Evolutionary conservation across 2,329 filamentous ascomycete genomes (phyloP).

Genomic region (Xylaria sp.): DNA sequence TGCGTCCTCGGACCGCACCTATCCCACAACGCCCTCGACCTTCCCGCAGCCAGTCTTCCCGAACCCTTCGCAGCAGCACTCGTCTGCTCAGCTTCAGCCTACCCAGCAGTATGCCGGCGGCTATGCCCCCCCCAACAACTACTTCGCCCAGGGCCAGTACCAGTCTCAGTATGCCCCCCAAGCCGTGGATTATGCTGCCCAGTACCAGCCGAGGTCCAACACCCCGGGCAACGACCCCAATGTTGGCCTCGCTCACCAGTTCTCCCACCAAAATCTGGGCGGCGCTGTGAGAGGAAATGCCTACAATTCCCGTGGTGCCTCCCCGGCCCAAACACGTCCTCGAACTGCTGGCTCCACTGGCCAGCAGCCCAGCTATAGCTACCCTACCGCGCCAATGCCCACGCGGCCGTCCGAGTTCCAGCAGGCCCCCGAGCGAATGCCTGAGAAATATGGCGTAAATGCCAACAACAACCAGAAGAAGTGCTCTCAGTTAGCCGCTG

Average conservation of each 20-base stretch:
- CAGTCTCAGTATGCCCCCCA: constrained; percentile 51
- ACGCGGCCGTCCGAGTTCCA: constrained; percentile 75
- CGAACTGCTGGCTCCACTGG: constrained; percentile 80
- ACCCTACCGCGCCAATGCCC: constrained; percentile 76
- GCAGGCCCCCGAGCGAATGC: constrained; percentile 84
- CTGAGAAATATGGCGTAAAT: constrained; percentile 76
- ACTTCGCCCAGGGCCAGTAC: constrained; percentile 72
- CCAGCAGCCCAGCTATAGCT: constrained; percentile 69
- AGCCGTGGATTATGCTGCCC: constrained; percentile 46
- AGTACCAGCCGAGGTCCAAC: constrained; percentile 63
- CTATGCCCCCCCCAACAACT: constrained; percentile 61
- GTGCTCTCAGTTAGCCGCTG: constrained; percentile 76
- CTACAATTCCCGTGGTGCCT: constrained; percentile 73
- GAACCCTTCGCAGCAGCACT: constrained; percentile 56
- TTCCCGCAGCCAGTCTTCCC: constrained; percentile 89
- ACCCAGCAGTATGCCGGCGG: constrained; percentile 57
- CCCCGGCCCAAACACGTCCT: constrained; percentile 76
- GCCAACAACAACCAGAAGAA: constrained; percentile 77
- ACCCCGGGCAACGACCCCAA: constrained; percentile 81
- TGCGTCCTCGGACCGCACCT: constrained; percentile 72
- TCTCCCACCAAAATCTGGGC: constrained; percentile 94
- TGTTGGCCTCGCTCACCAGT: constrained; percentile 92
- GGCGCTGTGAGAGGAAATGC: constrained; percentile 74
- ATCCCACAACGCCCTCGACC: constrained; percentile 91
- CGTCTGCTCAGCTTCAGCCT: constrained; percentile 57